Conservation (phyloP, 345 rosid genomes). For the Eucalyptus microcorys region DNA sequence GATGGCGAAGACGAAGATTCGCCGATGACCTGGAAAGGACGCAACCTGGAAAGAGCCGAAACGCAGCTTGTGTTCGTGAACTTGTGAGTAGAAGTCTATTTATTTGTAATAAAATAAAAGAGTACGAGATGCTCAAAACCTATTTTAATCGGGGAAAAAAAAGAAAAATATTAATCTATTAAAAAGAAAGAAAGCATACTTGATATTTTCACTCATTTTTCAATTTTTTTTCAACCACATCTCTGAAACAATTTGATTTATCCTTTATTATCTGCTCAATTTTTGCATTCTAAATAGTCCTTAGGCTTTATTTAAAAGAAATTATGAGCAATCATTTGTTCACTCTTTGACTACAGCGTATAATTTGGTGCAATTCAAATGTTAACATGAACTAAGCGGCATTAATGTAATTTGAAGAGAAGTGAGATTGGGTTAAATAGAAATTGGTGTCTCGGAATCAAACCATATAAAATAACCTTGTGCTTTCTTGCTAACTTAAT, state of each 20-base stretch:
- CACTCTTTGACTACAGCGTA: rapidly evolving
- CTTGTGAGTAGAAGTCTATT: neutral
- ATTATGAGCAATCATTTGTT: neutral
- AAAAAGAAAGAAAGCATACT: neutral
- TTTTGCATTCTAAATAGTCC: neutral
- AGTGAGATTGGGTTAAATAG: neutral
- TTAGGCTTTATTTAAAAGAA: neutral
- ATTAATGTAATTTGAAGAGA: neutral
- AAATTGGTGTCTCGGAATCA: neutral
- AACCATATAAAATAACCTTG: rapidly evolving
- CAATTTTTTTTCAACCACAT: neutral
- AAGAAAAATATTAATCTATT: neutral
- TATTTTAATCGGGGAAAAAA: neutral
- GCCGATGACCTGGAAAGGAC: neutral
- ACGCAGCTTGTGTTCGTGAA: neutral
- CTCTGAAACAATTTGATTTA: neutral
- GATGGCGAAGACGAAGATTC: neutral
- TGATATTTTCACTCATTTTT: neutral
- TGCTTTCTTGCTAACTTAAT: neutral
- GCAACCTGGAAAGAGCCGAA: neutral
- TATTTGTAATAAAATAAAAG: neutral
- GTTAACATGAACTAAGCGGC: neutral
- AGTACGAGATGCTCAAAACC: neutral
- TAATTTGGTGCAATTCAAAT: neutral
- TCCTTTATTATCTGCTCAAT: rapidly evolving